Base-by-base conservation (phyloP, 345 rosid genomes). In the Linum trigynum region DNA sequence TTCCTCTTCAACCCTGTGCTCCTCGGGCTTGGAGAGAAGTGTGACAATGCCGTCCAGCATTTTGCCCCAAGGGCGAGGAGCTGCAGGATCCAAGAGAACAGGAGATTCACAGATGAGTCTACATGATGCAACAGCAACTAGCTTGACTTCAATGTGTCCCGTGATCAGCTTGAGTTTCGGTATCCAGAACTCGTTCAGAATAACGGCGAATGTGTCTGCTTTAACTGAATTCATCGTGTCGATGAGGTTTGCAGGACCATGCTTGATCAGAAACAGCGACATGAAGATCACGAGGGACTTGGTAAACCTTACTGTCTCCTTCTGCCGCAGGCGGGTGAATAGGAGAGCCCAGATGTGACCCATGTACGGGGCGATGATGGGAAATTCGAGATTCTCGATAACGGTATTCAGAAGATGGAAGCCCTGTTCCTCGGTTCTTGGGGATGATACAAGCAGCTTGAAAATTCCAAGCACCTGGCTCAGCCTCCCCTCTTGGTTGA, bases 191-290 rank as follows among this genome's bases (percentile, higher is more conserved):
- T 84, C 85, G 72, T 95, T 91, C 84, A 91, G 53, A 63, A 95
- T 86, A 39, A 67, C 72, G 55, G 63, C 50, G 64, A 87, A 84
- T 65, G 87, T 77, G 55, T 80, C 78, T 17, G 86, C 69, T 70
- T 95, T 97, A 73, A 91, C 95, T 32, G 86, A 65, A 76, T 94
- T 91, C 85, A 89, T 87, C 10, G 97, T 80, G 39, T 76, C 84
- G 39, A 79, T 86, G 59, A 95, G 91, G 78, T 70, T 69, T 71
- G 69, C 76, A 36, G 79, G 67, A 66, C 96, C 96, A 55, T 95
- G 99, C 82, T 87, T 87, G 75, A 95, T 89, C 86, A 91, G 59
- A 78, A 88, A 89, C 38, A 95, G 92, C 15, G 99, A 91, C 94
- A 91, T 84, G 69, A 89, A 91, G 66, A 95, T 79, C 73, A 88